Percentiles rank a stretch among this genome's conserved stretches.
These are phyloP conservation scores for Petunia axillaris DNA, from an alignment of 257 asterid genomes.

Conservation along the genomic window DNA sequence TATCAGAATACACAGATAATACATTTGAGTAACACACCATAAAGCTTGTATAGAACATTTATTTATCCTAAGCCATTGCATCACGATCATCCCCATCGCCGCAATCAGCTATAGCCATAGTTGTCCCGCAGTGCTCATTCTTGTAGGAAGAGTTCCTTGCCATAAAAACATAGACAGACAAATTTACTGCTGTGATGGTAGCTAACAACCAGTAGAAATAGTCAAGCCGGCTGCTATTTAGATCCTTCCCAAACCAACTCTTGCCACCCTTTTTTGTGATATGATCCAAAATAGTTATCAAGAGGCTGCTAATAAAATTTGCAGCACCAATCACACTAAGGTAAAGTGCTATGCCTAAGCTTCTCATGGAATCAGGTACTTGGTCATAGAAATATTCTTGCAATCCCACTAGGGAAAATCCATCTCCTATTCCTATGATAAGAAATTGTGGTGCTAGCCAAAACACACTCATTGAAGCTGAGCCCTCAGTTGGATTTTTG, in stretches of 20 bases:
- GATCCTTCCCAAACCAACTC: slow-evolving; percentile 54
- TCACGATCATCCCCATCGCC: slow-evolving; percentile 32
- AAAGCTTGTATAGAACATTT: slow-evolving; percentile 3
- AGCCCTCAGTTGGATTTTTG: slow-evolving; percentile 29
- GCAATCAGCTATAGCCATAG: slow-evolving; percentile 55
- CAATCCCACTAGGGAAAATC: slow-evolving; percentile 75
- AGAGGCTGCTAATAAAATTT: slow-evolving; percentile 62
- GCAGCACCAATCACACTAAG: slow-evolving; percentile 73
- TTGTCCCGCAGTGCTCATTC: slow-evolving; percentile 53
- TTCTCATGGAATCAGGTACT: slow-evolving; percentile 90
- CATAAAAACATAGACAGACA: slow-evolving; percentile 49
- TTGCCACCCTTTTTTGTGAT: slow-evolving; percentile 53
- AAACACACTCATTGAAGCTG: slow-evolving; percentile 76
- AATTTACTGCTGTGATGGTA: slow-evolving; percentile 45
- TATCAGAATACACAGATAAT: slow-evolving; percentile 2
- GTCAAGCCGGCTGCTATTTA: slow-evolving; percentile 45
- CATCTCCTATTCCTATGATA: slow-evolving; percentile 70
- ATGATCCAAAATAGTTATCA: slow-evolving; percentile 70
- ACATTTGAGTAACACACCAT: neutral
- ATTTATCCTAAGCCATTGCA: slow-evolving; percentile 35
- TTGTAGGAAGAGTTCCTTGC: slow-evolving; percentile 69
- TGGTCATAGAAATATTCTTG: slow-evolving; percentile 88
- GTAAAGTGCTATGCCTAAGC: slow-evolving; percentile 79
- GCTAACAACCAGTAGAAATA: slow-evolving; percentile 53
- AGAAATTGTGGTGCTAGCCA: slow-evolving; percentile 92